Evolutionary conservation across 2,329 filamentous ascomycete species (phyloP).

Genomic region (Paecilomyces niveus): DNA sequence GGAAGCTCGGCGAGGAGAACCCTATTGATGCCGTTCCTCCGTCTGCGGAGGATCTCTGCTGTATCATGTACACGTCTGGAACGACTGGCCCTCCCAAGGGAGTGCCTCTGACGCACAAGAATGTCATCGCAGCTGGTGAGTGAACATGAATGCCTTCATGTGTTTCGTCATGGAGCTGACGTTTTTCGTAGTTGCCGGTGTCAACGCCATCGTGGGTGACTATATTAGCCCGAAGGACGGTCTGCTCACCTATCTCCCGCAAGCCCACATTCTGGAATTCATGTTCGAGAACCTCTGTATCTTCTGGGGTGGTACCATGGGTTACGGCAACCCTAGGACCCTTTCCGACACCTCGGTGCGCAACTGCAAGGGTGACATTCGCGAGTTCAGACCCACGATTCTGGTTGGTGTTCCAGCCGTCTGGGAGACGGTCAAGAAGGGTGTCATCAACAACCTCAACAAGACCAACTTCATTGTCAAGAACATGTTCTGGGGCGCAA

Average conservation of each 20-base stretch:
- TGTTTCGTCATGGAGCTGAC: slow-evolving; percentile 7
- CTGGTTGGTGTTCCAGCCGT: slow-evolving; percentile 93
- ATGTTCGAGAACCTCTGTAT: slow-evolving; percentile 88
- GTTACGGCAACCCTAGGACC: slow-evolving; percentile 86
- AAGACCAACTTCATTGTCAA: slow-evolving; percentile 61
- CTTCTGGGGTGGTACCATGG: slow-evolving; percentile 84
- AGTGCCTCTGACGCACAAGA: slow-evolving; percentile 72
- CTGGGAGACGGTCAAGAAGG: slow-evolving; percentile 97
- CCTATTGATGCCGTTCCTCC: slow-evolving; percentile 65
- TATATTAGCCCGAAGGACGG: slow-evolving; percentile 71
- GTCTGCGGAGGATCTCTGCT: slow-evolving; percentile 69
- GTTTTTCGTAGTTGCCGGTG: slow-evolving; percentile 59
- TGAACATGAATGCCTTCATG: slow-evolving; percentile 8
- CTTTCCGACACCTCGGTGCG: slow-evolving; percentile 78
- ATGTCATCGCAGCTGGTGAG: slow-evolving; percentile 70
- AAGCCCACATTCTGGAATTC: slow-evolving; percentile 95
- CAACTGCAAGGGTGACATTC: slow-evolving; percentile 90
- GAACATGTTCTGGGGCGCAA: slow-evolving; percentile 69
- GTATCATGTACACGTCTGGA: slow-evolving; percentile 76
- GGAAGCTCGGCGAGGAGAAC: slow-evolving; percentile 55
- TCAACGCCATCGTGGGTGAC: slow-evolving; percentile 68
- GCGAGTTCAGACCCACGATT: slow-evolving; percentile 80
- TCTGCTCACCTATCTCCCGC: slow-evolving; percentile 83
- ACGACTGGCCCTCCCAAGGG: slow-evolving; percentile 87
- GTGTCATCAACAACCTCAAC: slow-evolving; percentile 73